Conservation (phyloP, 164 flowering plant genomes). For the Tetrastigma voinierianum region DNA sequence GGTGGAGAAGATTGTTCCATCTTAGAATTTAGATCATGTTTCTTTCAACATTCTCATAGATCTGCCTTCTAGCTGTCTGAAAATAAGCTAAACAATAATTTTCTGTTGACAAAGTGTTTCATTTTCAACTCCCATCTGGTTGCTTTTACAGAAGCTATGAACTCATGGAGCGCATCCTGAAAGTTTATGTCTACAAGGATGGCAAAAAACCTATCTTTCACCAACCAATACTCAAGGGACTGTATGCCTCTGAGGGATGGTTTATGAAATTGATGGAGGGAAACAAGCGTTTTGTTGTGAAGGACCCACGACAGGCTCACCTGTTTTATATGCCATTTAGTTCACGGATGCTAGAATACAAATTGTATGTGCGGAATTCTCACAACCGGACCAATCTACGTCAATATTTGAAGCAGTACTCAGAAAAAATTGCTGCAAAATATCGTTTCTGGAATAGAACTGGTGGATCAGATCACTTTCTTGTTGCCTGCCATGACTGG, state of each 20-base stretch:
- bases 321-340: conserved; percentile 64
- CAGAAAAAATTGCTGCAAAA: conserved; percentile 38
- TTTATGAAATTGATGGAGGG: conserved; percentile 62
- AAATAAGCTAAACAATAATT: too few species aligned
- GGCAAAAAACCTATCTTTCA: conserved; percentile 56
- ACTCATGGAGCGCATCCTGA: conserved; percentile 50
- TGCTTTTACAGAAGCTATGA: conserved; percentile 45
- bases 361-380: conserved; percentile 48
- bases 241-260: conserved; percentile 72
- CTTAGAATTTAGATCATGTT: not conserved
- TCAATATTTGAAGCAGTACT: conserved; percentile 39
- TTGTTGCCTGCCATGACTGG: conserved; percentile 70
- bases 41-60: too few species aligned
- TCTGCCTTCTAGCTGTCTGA: too few species aligned
- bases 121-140: conserved; percentile 1
- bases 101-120: too few species aligned
- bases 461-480: conserved; percentile 63
- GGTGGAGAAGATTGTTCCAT: not conserved
- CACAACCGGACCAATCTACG: conserved; percentile 38
- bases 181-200: conserved; percentile 53
- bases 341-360: conserved; percentile 36
- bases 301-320: conserved; percentile 50
- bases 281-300: conserved; percentile 40
- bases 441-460: conserved; percentile 61
- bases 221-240: conserved; percentile 50